A percentile compares a stretch with the other conserved stretches of the same genome.
These are phyloP conservation scores for Fraxinus excelsior DNA, from an alignment of 257 asterid genomes.

Conservation along the genomic window DNA sequence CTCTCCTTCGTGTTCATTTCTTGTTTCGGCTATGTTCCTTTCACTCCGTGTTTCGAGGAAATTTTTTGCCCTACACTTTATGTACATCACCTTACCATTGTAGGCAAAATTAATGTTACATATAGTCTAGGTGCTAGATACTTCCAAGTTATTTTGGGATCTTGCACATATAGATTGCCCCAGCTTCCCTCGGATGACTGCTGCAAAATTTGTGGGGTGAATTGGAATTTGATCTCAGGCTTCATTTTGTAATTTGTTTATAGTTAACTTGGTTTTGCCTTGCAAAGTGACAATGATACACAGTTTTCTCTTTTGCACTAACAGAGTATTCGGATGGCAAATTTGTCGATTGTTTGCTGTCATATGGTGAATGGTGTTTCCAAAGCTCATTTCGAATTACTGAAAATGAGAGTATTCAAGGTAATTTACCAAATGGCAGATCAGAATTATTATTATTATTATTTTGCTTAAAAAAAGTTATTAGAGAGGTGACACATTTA, in stretches of 20 bases:
- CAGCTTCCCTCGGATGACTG: background rate
- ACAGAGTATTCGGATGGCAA: conserved; percentile 53
- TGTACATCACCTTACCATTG: background rate
- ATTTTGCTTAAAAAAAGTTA: no score
- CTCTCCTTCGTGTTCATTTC: background rate
- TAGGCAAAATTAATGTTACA: conserved; percentile 10
- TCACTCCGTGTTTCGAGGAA: background rate
- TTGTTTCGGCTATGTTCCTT: background rate
- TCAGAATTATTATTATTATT: background rate
- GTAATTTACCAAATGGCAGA: conserved; percentile 24
- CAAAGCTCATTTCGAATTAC: conserved; percentile 43
- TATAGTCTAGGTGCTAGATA: conserved; percentile 10
- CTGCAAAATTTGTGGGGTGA: background rate
- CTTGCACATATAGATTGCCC: background rate
- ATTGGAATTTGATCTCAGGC: background rate
- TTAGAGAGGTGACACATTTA: background rate
- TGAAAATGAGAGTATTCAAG: conserved; percentile 49
- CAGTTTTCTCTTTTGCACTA: conserved; percentile 12
- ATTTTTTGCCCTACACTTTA: background rate
- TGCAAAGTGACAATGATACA: background rate
- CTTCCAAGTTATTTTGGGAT: background rate
- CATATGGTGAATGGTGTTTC: conserved; percentile 58
- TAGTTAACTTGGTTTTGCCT: background rate
- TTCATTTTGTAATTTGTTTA: no score
- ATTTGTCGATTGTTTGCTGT: conserved; percentile 51